Evolutionary conservation across 2,329 filamentous ascomycete species (phyloP).

Genomic region (Coleophoma cylindrospora): DNA sequence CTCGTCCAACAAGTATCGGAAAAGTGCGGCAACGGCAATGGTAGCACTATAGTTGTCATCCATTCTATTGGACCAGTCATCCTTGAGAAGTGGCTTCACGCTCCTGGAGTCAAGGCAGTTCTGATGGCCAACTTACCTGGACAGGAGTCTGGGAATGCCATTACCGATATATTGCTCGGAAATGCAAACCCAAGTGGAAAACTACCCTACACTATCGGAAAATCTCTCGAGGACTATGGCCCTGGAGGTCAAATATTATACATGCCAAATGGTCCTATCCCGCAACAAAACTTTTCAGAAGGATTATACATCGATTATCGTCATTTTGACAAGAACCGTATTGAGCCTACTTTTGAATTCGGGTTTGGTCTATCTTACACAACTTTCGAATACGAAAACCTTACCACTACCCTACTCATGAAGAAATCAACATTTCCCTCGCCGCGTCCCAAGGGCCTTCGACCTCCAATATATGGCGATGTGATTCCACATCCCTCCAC

Average conservation of each 20-base stretch:
- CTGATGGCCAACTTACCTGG: constrained; percentile 82
- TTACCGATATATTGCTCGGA: constrained; percentile 77
- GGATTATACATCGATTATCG: constrained; percentile 88
- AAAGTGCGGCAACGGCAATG: constrained; percentile 57
- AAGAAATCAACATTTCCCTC: constrained; percentile 26
- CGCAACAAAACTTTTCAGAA: constrained; percentile 79
- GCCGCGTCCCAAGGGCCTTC: constrained; percentile 28
- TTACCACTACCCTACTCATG: constrained; percentile 35
- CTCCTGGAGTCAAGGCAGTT: constrained; percentile 72
- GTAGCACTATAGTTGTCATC: constrained; percentile 74
- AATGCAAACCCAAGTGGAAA: constrained; percentile 66
- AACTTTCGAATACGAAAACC: constrained; percentile 49
- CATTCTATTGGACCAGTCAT: constrained; percentile 82
- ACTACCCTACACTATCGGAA: constrained; percentile 83
- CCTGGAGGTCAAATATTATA: constrained; percentile 65
- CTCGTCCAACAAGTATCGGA: constrained; percentile 68
- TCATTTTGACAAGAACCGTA: constrained; percentile 72
- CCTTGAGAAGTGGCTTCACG: constrained; percentile 74
- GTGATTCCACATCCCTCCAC: constrained; percentile 43
- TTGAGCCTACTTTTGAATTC: constrained; percentile 78
- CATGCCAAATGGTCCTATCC: constrained; percentile 61
- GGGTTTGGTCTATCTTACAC: constrained; percentile 76
- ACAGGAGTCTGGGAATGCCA: constrained; percentile 78
- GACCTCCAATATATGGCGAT: constrained; percentile 44
- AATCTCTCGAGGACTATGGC: constrained; percentile 70